Percentiles rank a stretch among this genome's conserved stretches.
These are phyloP conservation scores for Fusarium duplospermum DNA, from an alignment of 2,329 filamentous ascomycete species.

Conservation along the genomic window DNA sequence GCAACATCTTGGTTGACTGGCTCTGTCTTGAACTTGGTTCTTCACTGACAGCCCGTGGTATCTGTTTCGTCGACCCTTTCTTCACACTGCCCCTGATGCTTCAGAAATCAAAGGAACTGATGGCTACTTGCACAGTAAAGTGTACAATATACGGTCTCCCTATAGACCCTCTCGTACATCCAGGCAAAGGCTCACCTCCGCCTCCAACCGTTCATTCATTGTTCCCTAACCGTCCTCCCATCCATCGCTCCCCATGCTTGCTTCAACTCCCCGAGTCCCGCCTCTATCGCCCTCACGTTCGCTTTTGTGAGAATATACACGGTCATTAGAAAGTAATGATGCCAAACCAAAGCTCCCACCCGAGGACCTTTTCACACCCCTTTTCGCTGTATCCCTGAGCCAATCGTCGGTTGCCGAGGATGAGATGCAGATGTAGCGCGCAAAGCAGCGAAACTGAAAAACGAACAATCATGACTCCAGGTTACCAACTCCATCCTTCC, in stretches of 20 bases:
- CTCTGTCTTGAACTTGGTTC: neutral
- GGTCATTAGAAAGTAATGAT: constrained; percentile 47
- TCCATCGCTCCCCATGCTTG: constrained; percentile 30
- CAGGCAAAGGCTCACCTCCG: constrained; percentile 24
- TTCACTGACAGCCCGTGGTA: constrained; percentile 18
- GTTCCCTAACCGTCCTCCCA: constrained; percentile 28
- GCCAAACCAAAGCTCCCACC: constrained; percentile 46
- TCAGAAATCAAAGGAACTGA: constrained; percentile 37
- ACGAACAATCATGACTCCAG: constrained; percentile 49
- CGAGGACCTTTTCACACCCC: constrained; percentile 38
- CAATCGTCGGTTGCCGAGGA: constrained; percentile 43
- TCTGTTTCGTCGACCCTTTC: constrained; percentile 16
- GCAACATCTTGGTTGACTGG: neutral
- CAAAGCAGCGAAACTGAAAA: constrained; percentile 48
- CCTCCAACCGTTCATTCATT: constrained; percentile 14
- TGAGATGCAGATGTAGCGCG: constrained; percentile 48
- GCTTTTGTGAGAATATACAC: constrained; percentile 47
- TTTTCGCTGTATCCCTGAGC: constrained; percentile 44
- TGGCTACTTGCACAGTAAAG: constrained; percentile 43
- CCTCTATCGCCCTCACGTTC: constrained; percentile 40
- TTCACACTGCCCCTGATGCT: constrained; percentile 13
- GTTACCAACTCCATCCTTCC: constrained; percentile 47
- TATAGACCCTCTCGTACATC: constrained; percentile 24
- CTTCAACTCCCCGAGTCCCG: constrained; percentile 34
- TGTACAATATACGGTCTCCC: constrained; percentile 40